These are phyloP conservation scores for Knufia fluminis DNA, from an alignment of 2,329 filamentous ascomycete species.

Conservation along the genomic window DNA sequence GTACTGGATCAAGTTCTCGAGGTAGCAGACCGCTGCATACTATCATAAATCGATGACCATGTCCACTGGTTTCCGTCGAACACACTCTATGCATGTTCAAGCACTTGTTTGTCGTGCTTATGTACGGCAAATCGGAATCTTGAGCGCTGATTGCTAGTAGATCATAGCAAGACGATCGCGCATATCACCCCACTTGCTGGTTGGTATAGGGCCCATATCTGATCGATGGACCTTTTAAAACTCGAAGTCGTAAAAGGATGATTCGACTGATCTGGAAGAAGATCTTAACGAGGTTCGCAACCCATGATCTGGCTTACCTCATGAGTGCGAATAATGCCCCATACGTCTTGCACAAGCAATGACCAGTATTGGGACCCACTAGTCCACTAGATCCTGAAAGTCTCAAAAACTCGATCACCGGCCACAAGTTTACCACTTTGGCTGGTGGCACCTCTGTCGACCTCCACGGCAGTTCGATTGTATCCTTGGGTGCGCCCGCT, in stretches of 20 bases:
- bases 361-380: constrained; percentile 6
- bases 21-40: too few relatives aligned
- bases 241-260: background rate
- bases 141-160: too few relatives aligned
- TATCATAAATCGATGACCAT: too few relatives aligned
- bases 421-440: constrained; percentile 7
- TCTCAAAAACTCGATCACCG: constrained; percentile 7
- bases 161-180: too few relatives aligned
- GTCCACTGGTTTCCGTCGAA: too few relatives aligned
- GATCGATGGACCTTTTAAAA: too few relatives aligned
- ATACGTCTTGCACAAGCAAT: constrained; percentile 9
- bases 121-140: too few relatives aligned
- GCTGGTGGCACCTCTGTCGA: constrained; percentile 4
- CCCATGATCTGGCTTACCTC: constrained; percentile 5
- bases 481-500: background rate
- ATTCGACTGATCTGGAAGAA: constrained; percentile 1
- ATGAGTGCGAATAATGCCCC: constrained; percentile 9
- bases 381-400: constrained; percentile 9
- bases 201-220: too few relatives aligned
- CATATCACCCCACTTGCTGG: too few relatives aligned
- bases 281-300: constrained; percentile 3
- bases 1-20: too few relatives aligned
- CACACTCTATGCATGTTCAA: too few relatives aligned
- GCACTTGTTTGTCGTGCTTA: too few relatives aligned
- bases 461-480: constrained; percentile 5